Evolutionary conservation across 148 eudicot species (phyloP).

Genomic region (Dianthus caryophyllus): DNA sequence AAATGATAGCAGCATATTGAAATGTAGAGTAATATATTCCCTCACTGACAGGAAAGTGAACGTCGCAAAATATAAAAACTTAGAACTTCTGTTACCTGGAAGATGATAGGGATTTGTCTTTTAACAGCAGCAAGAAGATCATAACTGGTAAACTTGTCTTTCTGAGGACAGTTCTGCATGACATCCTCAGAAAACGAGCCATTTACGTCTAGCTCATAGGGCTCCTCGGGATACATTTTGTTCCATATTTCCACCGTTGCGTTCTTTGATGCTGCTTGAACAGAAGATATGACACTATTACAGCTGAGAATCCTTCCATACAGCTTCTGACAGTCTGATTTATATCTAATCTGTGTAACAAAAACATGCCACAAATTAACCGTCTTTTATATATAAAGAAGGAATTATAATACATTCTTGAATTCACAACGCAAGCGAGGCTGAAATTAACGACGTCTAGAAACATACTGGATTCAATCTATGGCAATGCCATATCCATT

Average conservation of each 20-base stretch:
- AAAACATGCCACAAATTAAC: neutral
- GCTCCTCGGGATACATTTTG: conserved; percentile 53
- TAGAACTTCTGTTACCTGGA: conserved; percentile 46
- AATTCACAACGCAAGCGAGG: neutral
- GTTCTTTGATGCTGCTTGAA: conserved; percentile 38
- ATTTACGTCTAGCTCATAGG: conserved; percentile 47
- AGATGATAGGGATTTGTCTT: conserved; percentile 69
- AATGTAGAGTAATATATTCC: too few species aligned
- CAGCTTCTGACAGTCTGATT: conserved; percentile 58
- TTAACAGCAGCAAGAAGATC: conserved; percentile 69
- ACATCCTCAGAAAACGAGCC: conserved; percentile 19
- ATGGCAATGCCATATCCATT: conserved; percentile 96
- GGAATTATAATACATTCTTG: neutral
- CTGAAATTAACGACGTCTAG: neutral
- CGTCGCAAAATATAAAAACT: neutral
- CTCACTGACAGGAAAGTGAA: neutral
- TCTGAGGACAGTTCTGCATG: conserved; percentile 16
- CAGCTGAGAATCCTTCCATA: conserved; percentile 73
- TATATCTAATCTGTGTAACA: conserved; percentile 58
- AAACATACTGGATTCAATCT: conserved; percentile 66
- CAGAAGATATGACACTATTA: conserved; percentile 47
- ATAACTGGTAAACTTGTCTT: conserved; percentile 54
- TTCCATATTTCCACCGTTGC: conserved; percentile 61
- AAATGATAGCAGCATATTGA: too few species aligned
- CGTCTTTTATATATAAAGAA: neutral